A percentile compares a stretch with the other conserved stretches of the same genome.
These are phyloP conservation scores for Ganoderma boninense DNA, from an alignment of 1,284 basidiomycete genomes.

Conservation along the genomic window DNA sequence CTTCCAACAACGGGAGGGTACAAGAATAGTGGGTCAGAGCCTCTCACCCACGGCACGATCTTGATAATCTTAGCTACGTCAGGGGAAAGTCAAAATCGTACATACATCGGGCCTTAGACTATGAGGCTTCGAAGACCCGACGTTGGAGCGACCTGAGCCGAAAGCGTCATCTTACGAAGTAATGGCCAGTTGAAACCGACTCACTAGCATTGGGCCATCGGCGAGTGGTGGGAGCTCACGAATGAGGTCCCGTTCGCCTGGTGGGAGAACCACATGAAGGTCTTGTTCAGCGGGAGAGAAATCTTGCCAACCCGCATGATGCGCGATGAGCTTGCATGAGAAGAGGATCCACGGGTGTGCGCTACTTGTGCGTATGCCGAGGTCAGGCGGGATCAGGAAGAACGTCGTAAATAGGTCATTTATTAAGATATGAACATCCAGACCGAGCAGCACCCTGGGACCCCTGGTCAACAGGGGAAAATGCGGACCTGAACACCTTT, in stretches of 20 bases:
- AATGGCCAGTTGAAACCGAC: background rate
- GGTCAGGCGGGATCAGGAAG: background rate
- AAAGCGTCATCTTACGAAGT: background rate
- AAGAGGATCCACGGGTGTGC: slow-evolving; percentile 20
- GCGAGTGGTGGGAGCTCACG: background rate
- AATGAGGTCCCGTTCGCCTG: background rate
- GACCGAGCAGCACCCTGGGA: slow-evolving; percentile 2
- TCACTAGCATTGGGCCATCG: background rate
- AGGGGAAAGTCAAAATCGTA: background rate
- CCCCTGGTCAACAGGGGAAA: slow-evolving; percentile 56
- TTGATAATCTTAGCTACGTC: slow-evolving; percentile 14
- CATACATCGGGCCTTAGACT: background rate
- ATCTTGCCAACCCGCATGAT: slow-evolving; percentile 4
- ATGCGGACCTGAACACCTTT: slow-evolving; percentile 60
- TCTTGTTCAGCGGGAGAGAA: background rate
- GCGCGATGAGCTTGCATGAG: slow-evolving; percentile 17
- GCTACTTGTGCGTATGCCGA: slow-evolving; percentile 10
- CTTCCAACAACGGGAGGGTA: slow-evolving; percentile 4
- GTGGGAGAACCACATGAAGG: background rate
- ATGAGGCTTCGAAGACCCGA: background rate
- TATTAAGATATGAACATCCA: slow-evolving; percentile 12
- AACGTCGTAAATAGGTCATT: slow-evolving; percentile 16
- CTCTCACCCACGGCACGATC: slow-evolving; percentile 13
- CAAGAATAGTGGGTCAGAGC: slow-evolving; percentile 7
- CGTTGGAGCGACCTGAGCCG: background rate